Base-by-base conservation (phyloP, 2,329 filamentous ascomycete species). In the Purpureocillium lavendulum region DNA sequence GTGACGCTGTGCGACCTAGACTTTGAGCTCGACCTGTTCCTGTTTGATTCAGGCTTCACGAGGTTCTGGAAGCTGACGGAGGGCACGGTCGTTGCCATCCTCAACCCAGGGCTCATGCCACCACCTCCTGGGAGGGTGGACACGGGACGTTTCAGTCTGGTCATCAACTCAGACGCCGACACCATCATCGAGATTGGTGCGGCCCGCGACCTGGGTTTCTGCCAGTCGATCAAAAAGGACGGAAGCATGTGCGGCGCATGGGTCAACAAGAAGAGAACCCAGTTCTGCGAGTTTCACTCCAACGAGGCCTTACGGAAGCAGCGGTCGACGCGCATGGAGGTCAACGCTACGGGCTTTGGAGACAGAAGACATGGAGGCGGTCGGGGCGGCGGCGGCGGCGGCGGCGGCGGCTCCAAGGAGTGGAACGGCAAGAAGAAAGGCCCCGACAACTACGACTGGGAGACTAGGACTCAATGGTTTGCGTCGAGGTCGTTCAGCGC, bases 61-160 rank as follows among this genome's bases (percentile, higher is more conserved):
- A 80, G 85, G 40, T 98, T 92, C 66, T 97, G 90, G 83, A 94
- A 94, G 56, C 69, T 97, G n/a, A 81, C 81, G 0, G 77, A 87
- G 2, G 92, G 92, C n/a, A 96, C 89, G 0, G 75, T 97, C 2
- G 71, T 98, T 40, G 92, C 90, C 5, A 85, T 98, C 18, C 70
- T 98, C 24, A 98, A 98, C 55, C 92, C 92, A 1, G 80, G 71
- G 14, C 83, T 97, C 50, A 86, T 98, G 80, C 87, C 90, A 3
- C 90, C 90, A 0, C 84, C 84, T 0, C 78, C 78, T 1, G 77
- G 81, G 15, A 80, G 80, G 44, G 71, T 78, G 13, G 85, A 89
- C 46, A 90, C 84, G 0, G 88, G 88, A 18, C 78, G 80, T 26
- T 98, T 97, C 63, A 87, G 82, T 36, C 70, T 98, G 4, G 84